These are phyloP conservation scores for Fusarium tupiense DNA, from an alignment of 2,329 filamentous ascomycete species.

Conservation along the genomic window DNA sequence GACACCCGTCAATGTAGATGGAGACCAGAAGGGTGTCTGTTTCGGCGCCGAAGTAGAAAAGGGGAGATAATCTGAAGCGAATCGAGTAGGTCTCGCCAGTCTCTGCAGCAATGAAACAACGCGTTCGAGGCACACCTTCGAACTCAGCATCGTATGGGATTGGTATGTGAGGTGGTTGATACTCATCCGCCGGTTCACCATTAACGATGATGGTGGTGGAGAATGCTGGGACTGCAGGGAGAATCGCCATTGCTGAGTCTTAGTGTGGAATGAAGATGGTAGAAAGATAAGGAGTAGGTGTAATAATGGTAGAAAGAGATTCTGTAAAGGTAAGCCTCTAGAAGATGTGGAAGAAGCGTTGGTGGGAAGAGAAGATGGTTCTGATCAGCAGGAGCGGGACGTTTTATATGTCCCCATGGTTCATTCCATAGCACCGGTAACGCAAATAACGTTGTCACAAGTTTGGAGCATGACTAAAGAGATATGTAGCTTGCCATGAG, in stretches of 20 bases:
- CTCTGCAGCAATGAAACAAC: too few relatives aligned
- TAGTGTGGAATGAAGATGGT: not conserved
- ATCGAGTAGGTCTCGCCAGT: too few relatives aligned
- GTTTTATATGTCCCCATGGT: not conserved
- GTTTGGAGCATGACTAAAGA: not conserved
- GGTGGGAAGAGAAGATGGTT: not conserved
- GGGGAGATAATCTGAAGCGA: not conserved
- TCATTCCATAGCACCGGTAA: too few relatives aligned
- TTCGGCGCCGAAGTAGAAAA: not conserved
- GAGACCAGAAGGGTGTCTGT: not conserved
- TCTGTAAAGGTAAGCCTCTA: not conserved
- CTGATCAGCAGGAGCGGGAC: not conserved
- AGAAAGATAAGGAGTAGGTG: not conserved
- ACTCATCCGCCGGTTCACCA: not conserved
- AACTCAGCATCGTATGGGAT: too few relatives aligned
- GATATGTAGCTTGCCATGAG: not conserved
- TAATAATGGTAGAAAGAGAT: not conserved
- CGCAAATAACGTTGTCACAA: not conserved
- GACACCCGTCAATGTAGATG: not conserved
- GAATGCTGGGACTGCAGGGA: not conserved
- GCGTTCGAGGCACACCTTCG: too few relatives aligned
- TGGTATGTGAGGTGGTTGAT: not conserved
- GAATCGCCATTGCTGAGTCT: not conserved
- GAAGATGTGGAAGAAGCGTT: not conserved
- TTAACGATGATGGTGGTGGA: not conserved